Conservation (phyloP, 116 monocot genomes). For the Dioscorea cayenensis region DNA sequence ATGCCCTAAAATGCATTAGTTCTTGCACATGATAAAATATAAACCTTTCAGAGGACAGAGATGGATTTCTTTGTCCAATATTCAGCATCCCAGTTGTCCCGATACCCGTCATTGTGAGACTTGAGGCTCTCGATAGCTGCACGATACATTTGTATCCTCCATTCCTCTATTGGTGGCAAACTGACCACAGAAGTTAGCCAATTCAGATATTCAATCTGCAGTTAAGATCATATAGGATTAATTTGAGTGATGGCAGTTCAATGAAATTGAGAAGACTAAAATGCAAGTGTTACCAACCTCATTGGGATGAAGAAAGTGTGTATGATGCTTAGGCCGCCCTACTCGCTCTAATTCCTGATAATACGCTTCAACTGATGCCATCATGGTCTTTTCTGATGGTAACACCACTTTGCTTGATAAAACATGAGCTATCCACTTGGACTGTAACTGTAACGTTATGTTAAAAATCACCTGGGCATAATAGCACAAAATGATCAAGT, state of each 20-base stretch:
- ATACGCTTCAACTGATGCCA: conserved; percentile 12
- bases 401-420: conserved; percentile 18
- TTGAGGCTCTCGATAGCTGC: background rate
- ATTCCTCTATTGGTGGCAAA: conserved; percentile 15
- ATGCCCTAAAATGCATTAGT: too few relatives aligned
- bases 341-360: conserved; percentile 14
- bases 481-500: too few relatives aligned
- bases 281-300: background rate
- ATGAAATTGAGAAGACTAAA: background rate
- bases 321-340: conserved; percentile 29
- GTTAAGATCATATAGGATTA: background rate
- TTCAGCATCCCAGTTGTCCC: conserved; percentile 6
- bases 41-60: too few relatives aligned
- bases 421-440: conserved; percentile 28
- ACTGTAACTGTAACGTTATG: conserved; percentile 13
- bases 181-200: conserved; percentile 19
- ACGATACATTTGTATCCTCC: conserved; percentile 14
- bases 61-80: background rate
- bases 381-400: conserved; percentile 21
- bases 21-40: too few relatives aligned
- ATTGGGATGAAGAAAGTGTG: conserved; percentile 12
- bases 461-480: too few relatives aligned
- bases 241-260: background rate
- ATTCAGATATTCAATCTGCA: conserved; percentile 14
- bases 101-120: conserved; percentile 2